These are phyloP conservation scores for Rhodotorula glutinis DNA, from an alignment of 1,284 basidiomycete genomes.

Conservation along the genomic window DNA sequence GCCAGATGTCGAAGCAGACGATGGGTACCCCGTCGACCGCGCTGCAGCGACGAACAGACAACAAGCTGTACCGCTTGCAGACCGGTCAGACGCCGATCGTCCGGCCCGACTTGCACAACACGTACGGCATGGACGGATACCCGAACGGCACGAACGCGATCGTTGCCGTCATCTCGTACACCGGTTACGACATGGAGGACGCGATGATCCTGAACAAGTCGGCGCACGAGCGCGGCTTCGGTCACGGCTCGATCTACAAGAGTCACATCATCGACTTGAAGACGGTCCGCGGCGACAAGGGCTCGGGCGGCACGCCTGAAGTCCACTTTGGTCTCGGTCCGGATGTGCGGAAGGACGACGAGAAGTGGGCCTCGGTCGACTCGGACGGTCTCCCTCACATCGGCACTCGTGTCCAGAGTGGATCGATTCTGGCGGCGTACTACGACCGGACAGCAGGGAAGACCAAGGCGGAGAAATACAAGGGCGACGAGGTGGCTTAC, in stretches of 20 bases:
- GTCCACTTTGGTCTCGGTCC: slow-evolving; percentile 77
- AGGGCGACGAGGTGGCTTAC: slow-evolving; percentile 89
- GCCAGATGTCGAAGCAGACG: slow-evolving; percentile 98
- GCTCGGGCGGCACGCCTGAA: slow-evolving; percentile 38
- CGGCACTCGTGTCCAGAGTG: slow-evolving; percentile 67
- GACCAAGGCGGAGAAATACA: slow-evolving; percentile 90
- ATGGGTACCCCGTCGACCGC: slow-evolving; percentile 98
- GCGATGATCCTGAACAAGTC: slow-evolving; percentile 99
- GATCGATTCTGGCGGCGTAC: slow-evolving; percentile 80
- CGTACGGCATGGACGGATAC: slow-evolving; percentile 98
- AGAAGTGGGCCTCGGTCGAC: slow-evolving; percentile 68
- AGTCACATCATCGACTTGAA: slow-evolving; percentile 87
- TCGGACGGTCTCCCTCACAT: slow-evolving; percentile 79
- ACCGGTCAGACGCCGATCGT: slow-evolving; percentile 93
- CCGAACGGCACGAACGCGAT: slow-evolving; percentile 98
- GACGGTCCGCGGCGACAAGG: slow-evolving; percentile 62
- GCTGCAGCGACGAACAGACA: slow-evolving; percentile 87
- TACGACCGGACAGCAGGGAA: slow-evolving; percentile 79
- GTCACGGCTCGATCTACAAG: slow-evolving; percentile 96
- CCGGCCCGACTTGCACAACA: slow-evolving; percentile 83
- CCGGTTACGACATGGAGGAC: slow-evolving; percentile 99
- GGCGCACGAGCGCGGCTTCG: slow-evolving; percentile 95
- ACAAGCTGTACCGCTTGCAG: slow-evolving; percentile 96
- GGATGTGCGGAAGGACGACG: slow-evolving; percentile 63
- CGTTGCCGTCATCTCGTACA: slow-evolving; percentile 99